Conservation (phyloP, 2,329 filamentous ascomycete genomes). For the Clarireedia homoeocarpa region DNA sequence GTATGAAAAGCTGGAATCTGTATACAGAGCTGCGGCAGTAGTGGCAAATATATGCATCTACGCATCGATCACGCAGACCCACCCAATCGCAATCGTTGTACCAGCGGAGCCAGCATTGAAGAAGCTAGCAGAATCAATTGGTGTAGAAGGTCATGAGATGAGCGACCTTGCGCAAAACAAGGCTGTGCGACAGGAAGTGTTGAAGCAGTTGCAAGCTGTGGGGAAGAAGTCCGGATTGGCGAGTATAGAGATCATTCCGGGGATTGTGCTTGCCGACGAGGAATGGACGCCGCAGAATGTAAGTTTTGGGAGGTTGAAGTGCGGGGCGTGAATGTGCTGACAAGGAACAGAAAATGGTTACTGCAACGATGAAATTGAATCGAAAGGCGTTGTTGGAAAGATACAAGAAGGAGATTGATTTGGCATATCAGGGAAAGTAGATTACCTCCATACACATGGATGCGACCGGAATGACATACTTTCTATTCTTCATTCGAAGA, state of each 20-base stretch:
- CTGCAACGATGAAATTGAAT: slow-evolving; percentile 5
- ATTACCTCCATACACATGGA: too few species aligned
- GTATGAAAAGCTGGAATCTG: slow-evolving; percentile 58
- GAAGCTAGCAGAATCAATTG: slow-evolving; percentile 1
- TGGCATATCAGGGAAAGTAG: neutral
- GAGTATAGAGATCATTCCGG: slow-evolving; percentile 4
- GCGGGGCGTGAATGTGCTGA: neutral
- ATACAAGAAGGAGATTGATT: slow-evolving; percentile 1
- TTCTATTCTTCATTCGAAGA: too few species aligned
- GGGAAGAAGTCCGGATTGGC: slow-evolving; percentile 3
- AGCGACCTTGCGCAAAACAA: slow-evolving; percentile 1
- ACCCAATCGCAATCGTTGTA: slow-evolving; percentile 73
- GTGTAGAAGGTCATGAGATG: neutral
- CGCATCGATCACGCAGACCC: slow-evolving; percentile 63
- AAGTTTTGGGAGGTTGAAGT: slow-evolving; percentile 13
- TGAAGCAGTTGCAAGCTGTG: slow-evolving; percentile 2
- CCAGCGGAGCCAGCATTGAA: slow-evolving; percentile 32
- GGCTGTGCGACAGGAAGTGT: neutral
- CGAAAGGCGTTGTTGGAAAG: slow-evolving; percentile 3
- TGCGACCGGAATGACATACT: too few species aligned
- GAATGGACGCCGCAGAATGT: slow-evolving; percentile 23
- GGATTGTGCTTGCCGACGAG: slow-evolving; percentile 29
- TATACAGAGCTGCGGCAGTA: slow-evolving; percentile 70
- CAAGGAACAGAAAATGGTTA: neutral
- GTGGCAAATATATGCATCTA: slow-evolving; percentile 84